phyloP scores from a whole-genome alignment of 345 rosid species.

The Moringa oleifera region DNA sequence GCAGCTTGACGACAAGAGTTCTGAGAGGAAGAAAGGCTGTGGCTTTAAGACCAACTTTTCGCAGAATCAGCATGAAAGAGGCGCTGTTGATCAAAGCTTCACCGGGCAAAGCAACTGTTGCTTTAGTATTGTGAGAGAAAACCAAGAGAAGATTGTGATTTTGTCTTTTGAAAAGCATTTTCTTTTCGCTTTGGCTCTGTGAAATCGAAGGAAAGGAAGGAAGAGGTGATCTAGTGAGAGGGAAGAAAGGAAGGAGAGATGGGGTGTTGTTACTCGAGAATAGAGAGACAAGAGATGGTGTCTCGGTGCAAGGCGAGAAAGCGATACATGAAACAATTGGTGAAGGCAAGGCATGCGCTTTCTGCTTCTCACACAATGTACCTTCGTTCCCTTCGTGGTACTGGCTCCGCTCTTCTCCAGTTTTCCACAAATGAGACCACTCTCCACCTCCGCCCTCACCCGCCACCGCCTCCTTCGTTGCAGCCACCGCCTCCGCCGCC shows the following conservation, averaged over 20 bases:
- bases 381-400: conserved; percentile 75
- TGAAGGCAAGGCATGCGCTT: conserved; percentile 70
- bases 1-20: too few relatives aligned
- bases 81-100: conserved; percentile 11
- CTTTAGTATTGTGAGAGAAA: conserved; percentile 6
- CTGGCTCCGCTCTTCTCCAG: conserved; percentile 74
- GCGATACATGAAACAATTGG: conserved; percentile 79
- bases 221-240: conserved; percentile 5
- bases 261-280: conserved; percentile 85
- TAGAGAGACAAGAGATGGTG: conserved; percentile 79
- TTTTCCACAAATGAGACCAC: conserved; percentile 68
- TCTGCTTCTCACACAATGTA: conserved; percentile 87
- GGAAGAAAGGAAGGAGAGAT: conserved; percentile 22
- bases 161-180: conserved; percentile 11
- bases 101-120: conserved; percentile 11
- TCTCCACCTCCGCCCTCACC: conserved; percentile 28
- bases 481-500: conserved; percentile 36
- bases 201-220: neutral
- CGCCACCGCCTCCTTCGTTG: conserved; percentile 18
- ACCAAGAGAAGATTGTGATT: neutral
- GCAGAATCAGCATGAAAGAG: conserved; percentile 4
- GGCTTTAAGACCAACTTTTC: neutral
- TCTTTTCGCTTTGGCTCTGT: conserved; percentile 1
- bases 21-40: neutral
- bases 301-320: conserved; percentile 87